Evolutionary conservation across 2,329 filamentous ascomycete genomes (phyloP).

Genomic region (Pseudogymnoascus sp.): DNA sequence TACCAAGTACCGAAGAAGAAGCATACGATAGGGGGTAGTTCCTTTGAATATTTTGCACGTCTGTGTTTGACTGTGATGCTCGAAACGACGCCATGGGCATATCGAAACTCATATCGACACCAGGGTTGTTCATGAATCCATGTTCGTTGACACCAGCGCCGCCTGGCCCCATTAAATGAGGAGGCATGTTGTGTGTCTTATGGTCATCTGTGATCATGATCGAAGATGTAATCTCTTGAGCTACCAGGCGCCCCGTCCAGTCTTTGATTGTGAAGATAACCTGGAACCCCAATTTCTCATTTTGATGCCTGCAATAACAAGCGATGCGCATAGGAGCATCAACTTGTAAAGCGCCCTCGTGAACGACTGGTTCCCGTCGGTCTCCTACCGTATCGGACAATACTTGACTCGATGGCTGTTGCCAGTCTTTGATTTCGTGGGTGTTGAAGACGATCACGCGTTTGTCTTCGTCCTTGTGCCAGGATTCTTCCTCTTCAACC

Average conservation of each 20-base stretch:
- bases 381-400: constrained; percentile 39
- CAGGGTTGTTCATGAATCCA: constrained; percentile 32
- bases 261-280: constrained; percentile 96
- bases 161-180: constrained; percentile 22
- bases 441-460: constrained; percentile 89
- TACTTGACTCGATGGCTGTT: constrained; percentile 48
- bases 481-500: constrained; percentile 82
- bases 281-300: constrained; percentile 83
- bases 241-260: constrained; percentile 63
- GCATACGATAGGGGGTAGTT: constrained; percentile 32
- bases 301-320: constrained; percentile 92
- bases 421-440: constrained; percentile 78
- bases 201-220: constrained; percentile 99
- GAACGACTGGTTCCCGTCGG: constrained; percentile 39
- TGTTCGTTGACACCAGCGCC: constrained; percentile 21
- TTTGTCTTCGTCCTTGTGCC: constrained; percentile 70
- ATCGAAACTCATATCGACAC: constrained; percentile 28
- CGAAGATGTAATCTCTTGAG: constrained; percentile 75
- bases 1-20: constrained; percentile 22
- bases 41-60: constrained; percentile 52
- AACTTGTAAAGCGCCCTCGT: constrained; percentile 62
- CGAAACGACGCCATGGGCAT: constrained; percentile 39
- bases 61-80: constrained; percentile 53
- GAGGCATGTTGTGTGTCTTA: constrained; percentile 63
- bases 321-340: constrained; percentile 91